Evolutionary conservation across 2,329 filamentous ascomycete species (phyloP).

Genomic region (Thielaviopsis euricoi): DNA sequence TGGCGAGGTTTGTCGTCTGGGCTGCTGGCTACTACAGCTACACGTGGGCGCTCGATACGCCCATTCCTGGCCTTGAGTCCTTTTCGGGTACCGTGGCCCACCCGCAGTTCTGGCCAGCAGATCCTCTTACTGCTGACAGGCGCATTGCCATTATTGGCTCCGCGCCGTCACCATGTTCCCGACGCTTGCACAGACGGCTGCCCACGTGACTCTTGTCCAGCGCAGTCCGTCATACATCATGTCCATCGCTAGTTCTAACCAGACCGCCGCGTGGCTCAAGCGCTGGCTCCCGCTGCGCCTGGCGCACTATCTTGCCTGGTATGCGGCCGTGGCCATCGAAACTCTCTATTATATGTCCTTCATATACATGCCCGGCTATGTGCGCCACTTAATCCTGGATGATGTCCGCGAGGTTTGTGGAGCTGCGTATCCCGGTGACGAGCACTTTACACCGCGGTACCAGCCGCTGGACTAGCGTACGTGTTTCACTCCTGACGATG

Average conservation of each 20-base stretch:
- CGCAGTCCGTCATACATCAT: constrained; percentile 59
- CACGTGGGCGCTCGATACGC: constrained; percentile 38
- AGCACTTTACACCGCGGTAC: constrained; percentile 49
- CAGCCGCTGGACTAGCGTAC: constrained; percentile 59
- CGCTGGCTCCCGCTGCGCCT: constrained; percentile 30
- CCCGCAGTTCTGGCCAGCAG: constrained; percentile 62
- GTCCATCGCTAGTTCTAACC: constrained; percentile 28
- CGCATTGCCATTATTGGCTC: constrained; percentile 57
- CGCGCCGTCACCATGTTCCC: constrained; percentile 62
- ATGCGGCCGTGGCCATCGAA: constrained; percentile 30
- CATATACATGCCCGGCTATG: constrained; percentile 7
- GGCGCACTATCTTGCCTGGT: constrained; percentile 29
- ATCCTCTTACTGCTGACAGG: constrained; percentile 49
- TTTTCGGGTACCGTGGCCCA: constrained; percentile 51
- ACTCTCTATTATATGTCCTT: constrained; percentile 35
- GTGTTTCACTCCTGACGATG: constrained; percentile 44
- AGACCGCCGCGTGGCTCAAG: constrained; percentile 22
- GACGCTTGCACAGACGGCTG: constrained; percentile 45
- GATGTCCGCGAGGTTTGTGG: constrained; percentile 30
- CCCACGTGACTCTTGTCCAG: constrained; percentile 62
- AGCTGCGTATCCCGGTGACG: constrained; percentile 37
- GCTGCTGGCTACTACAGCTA: constrained; percentile 59
- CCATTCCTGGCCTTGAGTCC: constrained; percentile 49
- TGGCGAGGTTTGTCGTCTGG: constrained; percentile 41
- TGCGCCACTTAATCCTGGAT: constrained; percentile 21